Percentiles rank a stretch among this genome's conserved stretches.
These are phyloP conservation scores for Venturia pyrina DNA, from an alignment of 2,329 filamentous ascomycete genomes.

Conservation along the genomic window DNA sequence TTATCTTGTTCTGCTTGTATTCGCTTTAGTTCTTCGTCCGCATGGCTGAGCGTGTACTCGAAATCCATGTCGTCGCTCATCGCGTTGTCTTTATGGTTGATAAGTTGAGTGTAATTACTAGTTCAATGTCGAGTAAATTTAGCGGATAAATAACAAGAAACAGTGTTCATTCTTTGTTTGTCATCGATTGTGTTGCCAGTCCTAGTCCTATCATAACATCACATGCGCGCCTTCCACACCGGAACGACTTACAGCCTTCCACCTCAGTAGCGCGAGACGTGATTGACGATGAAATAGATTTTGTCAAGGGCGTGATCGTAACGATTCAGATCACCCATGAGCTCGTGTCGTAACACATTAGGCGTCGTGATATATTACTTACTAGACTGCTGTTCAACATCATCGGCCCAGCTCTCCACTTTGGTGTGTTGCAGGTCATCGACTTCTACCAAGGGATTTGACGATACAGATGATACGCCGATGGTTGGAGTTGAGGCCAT, in stretches of 20 bases:
- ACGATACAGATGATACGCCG: not conserved
- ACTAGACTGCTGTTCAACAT: not conserved
- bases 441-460: not conserved
- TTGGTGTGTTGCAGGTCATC: no score
- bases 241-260: no score
- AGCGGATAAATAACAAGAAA: no score
- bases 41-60: not conserved
- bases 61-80: not conserved
- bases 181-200: not conserved
- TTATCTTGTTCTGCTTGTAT: not conserved
- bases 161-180: no score
- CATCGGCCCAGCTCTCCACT: not conserved
- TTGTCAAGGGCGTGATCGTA: not conserved
- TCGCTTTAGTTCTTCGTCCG: not conserved
- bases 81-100: not conserved
- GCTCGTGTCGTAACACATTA: not conserved
- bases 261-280: no score
- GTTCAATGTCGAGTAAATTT: no score
- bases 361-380: not conserved
- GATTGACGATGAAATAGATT: not conserved
- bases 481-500: not conserved
- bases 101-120: no score
- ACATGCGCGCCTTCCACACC: not conserved
- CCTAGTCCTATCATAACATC: no score
- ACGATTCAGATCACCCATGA: constrained; percentile 2